Evolutionary conservation across 495 filamentous ascomycete species (phyloP).

Genomic region (Darksidea phi): DNA sequence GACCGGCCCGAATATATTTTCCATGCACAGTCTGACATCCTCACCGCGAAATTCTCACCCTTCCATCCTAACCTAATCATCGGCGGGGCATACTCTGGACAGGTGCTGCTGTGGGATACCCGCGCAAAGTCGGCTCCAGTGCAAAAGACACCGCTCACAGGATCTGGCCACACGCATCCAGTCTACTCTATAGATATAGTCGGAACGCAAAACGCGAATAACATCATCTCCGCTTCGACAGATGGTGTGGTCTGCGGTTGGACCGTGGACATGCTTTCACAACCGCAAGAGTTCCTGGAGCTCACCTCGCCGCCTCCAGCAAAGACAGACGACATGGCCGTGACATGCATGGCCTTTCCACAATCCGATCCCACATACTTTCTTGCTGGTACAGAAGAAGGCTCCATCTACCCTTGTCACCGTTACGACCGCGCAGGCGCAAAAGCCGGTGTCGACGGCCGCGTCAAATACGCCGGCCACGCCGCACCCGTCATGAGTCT

Average conservation of each 20-base stretch:
- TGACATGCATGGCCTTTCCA: slow-evolving; percentile 95
- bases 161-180: slow-evolving; percentile 89
- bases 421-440: slow-evolving; percentile 95
- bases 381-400: slow-evolving; percentile 94
- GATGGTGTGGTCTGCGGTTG: slow-evolving; percentile 96
- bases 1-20: slow-evolving; percentile 94
- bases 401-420: slow-evolving; percentile 91
- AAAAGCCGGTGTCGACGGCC: slow-evolving; percentile 87
- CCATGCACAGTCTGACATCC: slow-evolving; percentile 91
- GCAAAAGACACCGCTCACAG: slow-evolving; percentile 92
- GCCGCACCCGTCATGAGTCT: slow-evolving; percentile 93
- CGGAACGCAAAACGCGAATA: slow-evolving; percentile 97
- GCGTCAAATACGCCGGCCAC: slow-evolving; percentile 82
- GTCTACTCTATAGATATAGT: slow-evolving; percentile 94
- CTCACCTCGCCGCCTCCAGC: slow-evolving; percentile 80
- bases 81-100: slow-evolving; percentile 90
- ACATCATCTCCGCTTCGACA: slow-evolving; percentile 92
- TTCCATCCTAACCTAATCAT: slow-evolving; percentile 96
- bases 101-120: slow-evolving; percentile 98
- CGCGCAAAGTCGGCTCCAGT: slow-evolving; percentile 77
- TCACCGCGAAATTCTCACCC: slow-evolving; percentile 93
- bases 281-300: slow-evolving; percentile 89
- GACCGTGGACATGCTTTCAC: slow-evolving; percentile 94
- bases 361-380: slow-evolving; percentile 95
- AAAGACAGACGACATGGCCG: slow-evolving; percentile 92